Conservation (phyloP, 106 monocot species). For the Platanthera guangdongensis region DNA sequence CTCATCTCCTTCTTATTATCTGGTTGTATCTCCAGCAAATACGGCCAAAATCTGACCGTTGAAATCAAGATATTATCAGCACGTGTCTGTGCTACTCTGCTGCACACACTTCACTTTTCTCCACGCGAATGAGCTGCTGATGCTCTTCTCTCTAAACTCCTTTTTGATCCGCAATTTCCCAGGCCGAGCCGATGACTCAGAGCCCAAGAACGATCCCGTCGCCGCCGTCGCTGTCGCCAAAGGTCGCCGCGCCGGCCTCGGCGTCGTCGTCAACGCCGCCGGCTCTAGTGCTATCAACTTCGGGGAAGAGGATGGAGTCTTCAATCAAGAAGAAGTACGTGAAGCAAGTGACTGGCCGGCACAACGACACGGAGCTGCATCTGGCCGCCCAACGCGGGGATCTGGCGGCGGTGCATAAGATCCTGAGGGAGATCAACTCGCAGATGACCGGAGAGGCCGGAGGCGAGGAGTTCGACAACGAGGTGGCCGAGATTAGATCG, state of each 20-base stretch:
- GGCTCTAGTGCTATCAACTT: slow-evolving; percentile 37
- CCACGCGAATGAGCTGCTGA: too few species aligned
- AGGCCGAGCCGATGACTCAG: slow-evolving; percentile 2
- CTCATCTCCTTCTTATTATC: too few species aligned
- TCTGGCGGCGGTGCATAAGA: slow-evolving; percentile 23
- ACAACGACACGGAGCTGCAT: slow-evolving; percentile 67
- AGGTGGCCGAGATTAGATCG: slow-evolving; percentile 37
- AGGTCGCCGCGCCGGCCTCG: neutral
- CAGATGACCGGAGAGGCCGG: slow-evolving; percentile 27
- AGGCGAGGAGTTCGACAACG: slow-evolving; percentile 25
- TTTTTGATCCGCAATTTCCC: too few species aligned
- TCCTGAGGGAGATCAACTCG: slow-evolving; percentile 25
- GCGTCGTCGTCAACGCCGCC: slow-evolving; percentile 13
- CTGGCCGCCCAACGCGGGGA: slow-evolving; percentile 58
- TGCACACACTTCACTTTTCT: too few species aligned
- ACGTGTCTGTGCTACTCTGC: too few species aligned
- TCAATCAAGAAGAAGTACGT: slow-evolving; percentile 48
- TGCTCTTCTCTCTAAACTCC: too few species aligned
- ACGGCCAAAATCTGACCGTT: too few species aligned
- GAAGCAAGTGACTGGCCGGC: slow-evolving; percentile 61
- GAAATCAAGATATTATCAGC: too few species aligned
- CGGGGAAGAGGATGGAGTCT: slow-evolving; percentile 40
- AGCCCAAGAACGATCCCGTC: neutral
- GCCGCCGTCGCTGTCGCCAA: slow-evolving; percentile 8
- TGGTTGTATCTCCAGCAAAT: too few species aligned